Base-by-base conservation (phyloP, 2,329 filamentous ascomycete genomes). In the Sarocladiaceae sp. region DNA sequence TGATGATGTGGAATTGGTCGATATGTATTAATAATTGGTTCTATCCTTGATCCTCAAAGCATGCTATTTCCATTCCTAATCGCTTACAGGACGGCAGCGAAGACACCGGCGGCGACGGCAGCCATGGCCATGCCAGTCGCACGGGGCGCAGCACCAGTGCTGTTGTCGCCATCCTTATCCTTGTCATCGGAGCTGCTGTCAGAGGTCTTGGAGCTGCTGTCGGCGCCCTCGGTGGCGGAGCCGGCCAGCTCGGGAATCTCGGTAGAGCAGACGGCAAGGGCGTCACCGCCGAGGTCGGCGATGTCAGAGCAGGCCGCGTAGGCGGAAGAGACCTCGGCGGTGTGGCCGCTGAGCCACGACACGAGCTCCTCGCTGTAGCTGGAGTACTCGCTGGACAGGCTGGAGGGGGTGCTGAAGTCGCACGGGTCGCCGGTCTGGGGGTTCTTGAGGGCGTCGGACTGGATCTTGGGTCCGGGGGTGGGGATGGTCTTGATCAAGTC, bases 371-470 rank as follows among this genome's bases (percentile, higher is more conserved):
- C 53, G 50, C 50, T 57, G 58, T 64, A 67, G 48, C 51, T 54
- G 19, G 51, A 47, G 54, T 59, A 64, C 33, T 60, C 50, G 23
- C 46, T 50, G 51, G 49, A 56, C 27, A 66, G 56, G 51, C 52
- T 55, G 18, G 48, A 31, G n/a, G 64, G 60, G 6, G 55, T 45
- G 45, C 46, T 55, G 55, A 60, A 56, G 49, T 46, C 16, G 61
- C 64, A 66, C 3, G 55, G 50, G 55, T 64, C 55, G 55, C 63
- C 55, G 43, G 57, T 55, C 43, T 53, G 51, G 5, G 55, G 50
- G 50, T 59, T 43, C 7, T 48, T 45, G 9, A 37, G 35, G 21
- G 53, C 26, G 50, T 58, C 57, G 27, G 53, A 49, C 42, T n/a
- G 33, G 51, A 66, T 52, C 24, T 48, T 48, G 2, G 61, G 50